Conservation (phyloP, 257 asterid genomes). For the Solanum paucissectum region DNA sequence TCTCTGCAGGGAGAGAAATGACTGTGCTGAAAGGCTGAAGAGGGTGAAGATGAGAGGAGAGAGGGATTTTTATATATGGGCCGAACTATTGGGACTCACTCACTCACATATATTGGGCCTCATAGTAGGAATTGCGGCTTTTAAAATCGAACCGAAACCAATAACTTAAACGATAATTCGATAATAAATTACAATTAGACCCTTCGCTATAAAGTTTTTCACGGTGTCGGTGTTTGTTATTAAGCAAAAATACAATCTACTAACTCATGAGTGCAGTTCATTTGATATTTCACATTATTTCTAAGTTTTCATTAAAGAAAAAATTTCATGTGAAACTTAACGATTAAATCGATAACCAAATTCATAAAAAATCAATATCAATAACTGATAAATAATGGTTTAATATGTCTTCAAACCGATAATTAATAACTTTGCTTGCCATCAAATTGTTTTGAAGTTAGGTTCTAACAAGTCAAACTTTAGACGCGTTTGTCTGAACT, state of each 20-base stretch:
- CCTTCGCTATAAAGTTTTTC: background rate
- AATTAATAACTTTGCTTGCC: background rate
- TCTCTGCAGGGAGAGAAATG: background rate
- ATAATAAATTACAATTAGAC: background rate
- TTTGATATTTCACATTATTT: background rate
- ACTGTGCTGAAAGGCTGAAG: background rate
- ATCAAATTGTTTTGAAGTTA: background rate
- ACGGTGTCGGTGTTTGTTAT: background rate
- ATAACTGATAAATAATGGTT: background rate
- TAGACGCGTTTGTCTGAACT: background rate
- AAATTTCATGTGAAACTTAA: background rate
- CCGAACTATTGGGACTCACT: background rate
- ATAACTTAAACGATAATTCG: no score
- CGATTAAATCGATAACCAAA: background rate
- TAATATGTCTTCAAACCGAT: background rate
- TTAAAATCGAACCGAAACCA: no score
- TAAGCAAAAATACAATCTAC: background rate
- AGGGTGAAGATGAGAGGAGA: background rate
- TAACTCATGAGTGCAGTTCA: background rate
- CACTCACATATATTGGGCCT: no score
- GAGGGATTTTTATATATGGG: background rate
- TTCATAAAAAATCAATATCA: background rate
- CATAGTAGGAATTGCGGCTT: no score
- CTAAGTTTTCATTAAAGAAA: background rate
- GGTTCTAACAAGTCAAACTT: background rate